phyloP scores from a whole-genome alignment of 1,284 basidiomycete species.

The Flammula alnicola region DNA sequence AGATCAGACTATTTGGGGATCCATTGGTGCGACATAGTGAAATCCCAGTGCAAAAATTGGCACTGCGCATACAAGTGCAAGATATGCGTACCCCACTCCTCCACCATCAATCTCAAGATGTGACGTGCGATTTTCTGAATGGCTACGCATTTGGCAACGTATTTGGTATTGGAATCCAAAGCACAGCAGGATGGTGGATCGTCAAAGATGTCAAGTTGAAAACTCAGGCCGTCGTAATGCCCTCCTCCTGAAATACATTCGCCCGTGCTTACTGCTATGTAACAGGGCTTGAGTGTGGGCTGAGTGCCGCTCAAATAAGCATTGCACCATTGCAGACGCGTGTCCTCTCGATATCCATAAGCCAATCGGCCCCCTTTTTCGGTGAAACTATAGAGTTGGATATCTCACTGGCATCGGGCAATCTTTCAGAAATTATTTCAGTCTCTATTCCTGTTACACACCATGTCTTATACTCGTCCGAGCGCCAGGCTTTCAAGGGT shows the following conservation, averaged over 20 bases:
- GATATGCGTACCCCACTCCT: slow-evolving; percentile 29
- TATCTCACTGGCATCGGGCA: slow-evolving; percentile 30
- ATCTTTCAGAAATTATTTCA: slow-evolving; percentile 25
- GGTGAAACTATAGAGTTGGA: slow-evolving; percentile 40
- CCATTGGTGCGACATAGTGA: slow-evolving; percentile 48
- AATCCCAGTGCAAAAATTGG: slow-evolving; percentile 56
- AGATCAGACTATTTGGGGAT: slow-evolving; percentile 83
- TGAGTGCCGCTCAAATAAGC: slow-evolving; percentile 40
- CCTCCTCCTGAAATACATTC: neutral
- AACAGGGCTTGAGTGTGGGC: slow-evolving; percentile 42
- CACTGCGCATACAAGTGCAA: slow-evolving; percentile 49
- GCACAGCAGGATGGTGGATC: slow-evolving; percentile 57
- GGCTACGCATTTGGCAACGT: slow-evolving; percentile 71
- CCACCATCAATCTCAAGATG: slow-evolving; percentile 54
- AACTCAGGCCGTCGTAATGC: slow-evolving; percentile 2
- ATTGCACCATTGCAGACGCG: slow-evolving; percentile 67
- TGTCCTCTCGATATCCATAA: slow-evolving; percentile 53
- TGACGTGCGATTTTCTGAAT: slow-evolving; percentile 66
- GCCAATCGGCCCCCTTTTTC: slow-evolving; percentile 41
- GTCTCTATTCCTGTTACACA: slow-evolving; percentile 50
- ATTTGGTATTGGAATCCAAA: slow-evolving; percentile 65
- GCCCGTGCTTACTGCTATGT: slow-evolving; percentile 1
- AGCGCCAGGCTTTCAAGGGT: slow-evolving; percentile 47
- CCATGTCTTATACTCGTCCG: slow-evolving; percentile 36
- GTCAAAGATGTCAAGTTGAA: slow-evolving; percentile 34